Conservation (phyloP, 108 stramenopile genomes). For the Skeletonema menzelii region DNA sequence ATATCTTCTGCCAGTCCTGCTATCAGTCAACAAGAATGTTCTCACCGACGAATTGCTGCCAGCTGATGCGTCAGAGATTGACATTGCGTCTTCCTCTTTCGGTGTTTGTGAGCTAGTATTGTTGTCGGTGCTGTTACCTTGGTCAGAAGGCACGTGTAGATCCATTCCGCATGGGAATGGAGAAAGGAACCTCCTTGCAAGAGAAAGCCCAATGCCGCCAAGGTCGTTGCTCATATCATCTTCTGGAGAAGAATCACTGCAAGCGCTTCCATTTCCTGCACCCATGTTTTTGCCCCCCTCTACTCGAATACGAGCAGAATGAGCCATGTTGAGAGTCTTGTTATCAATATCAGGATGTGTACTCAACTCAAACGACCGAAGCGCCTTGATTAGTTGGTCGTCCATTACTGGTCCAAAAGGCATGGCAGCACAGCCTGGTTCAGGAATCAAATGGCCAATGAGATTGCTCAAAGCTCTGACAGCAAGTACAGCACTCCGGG, state of each 20-base stretch:
- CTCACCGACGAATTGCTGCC: constrained; percentile 49
- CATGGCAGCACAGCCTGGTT: constrained; percentile 68
- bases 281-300: constrained; percentile 62
- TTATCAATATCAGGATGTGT: constrained; percentile 60
- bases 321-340: constrained; percentile 63
- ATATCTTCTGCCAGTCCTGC: constrained; percentile 75
- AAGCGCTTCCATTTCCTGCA: constrained; percentile 29
- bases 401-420: constrained; percentile 85
- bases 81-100: constrained; percentile 65
- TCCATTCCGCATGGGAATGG: constrained; percentile 47
- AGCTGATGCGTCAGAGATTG: constrained; percentile 43
- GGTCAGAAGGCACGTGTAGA: constrained; percentile 34
- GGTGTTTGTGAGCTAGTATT: not conserved
- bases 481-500: constrained; percentile 83
- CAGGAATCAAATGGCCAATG: constrained; percentile 83
- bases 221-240: constrained; percentile 41
- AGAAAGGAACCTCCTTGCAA: constrained; percentile 35
- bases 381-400: constrained; percentile 72
- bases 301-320: constrained; percentile 76
- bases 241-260: constrained; percentile 22
- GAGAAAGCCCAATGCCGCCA: constrained; percentile 38
- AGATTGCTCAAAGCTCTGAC: constrained; percentile 73
- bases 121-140: constrained; percentile 12
- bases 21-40: constrained; percentile 82
- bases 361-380: constrained; percentile 66